A percentile compares a stretch with the other conserved stretches of the same genome.
Evolutionary conservation across 129 eudicot species (phyloP).

Genomic region (Centella asiatica): DNA sequence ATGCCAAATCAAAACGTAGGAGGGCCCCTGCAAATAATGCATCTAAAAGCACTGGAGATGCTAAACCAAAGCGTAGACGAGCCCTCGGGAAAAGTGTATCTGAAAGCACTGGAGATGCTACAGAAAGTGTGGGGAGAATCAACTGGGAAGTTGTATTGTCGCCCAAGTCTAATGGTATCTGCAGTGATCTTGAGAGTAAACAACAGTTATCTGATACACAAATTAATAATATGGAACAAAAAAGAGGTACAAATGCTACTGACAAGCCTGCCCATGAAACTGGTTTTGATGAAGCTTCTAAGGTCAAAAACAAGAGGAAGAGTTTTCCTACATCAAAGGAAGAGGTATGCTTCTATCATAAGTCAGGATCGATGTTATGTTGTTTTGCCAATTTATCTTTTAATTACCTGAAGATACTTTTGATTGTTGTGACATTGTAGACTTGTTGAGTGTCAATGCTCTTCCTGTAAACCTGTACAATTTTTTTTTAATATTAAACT

Average conservation of each 20-base stretch:
- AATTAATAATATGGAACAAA: background rate
- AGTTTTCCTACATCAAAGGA: background rate
- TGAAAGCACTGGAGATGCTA: conserved; percentile 3
- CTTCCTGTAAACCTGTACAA: too few relatives aligned
- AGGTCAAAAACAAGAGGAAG: conserved; percentile 12
- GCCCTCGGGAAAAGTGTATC: conserved; percentile 2
- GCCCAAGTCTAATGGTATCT: conserved; percentile 1
- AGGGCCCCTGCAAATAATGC: background rate
- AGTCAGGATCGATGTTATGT: background rate
- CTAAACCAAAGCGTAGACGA: conserved; percentile 7
- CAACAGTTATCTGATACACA: background rate
- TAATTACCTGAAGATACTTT: background rate
- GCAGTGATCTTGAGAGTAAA: background rate
- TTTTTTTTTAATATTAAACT: too few relatives aligned
- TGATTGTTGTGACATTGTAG: too few relatives aligned
- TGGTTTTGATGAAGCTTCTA: background rate
- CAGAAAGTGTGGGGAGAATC: background rate
- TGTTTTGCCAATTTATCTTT: background rate
- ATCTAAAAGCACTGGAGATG: conserved; percentile 4
- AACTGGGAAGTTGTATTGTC: background rate
- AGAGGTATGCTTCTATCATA: conserved; percentile 14
- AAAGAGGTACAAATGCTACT: conserved; percentile 9
- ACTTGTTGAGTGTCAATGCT: too few relatives aligned
- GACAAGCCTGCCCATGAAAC: background rate
- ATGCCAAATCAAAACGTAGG: conserved; percentile 6